These are phyloP conservation scores for Colletotrichum aenigma DNA, from an alignment of 2,329 filamentous ascomycete species.

Conservation along the genomic window DNA sequence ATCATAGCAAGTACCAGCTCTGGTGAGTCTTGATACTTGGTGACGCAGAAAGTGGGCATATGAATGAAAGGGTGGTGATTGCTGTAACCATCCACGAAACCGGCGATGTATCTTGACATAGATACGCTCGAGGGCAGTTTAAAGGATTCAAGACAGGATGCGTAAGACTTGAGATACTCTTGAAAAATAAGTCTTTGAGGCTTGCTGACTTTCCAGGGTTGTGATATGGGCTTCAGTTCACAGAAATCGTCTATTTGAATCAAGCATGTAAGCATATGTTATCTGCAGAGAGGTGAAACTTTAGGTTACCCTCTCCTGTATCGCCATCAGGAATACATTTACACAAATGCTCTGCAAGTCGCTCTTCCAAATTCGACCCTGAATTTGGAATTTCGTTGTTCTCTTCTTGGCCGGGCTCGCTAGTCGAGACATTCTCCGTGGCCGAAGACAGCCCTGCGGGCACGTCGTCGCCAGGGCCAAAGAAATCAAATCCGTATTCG, in stretches of 20 bases:
- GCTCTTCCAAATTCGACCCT: not conserved
- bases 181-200: not conserved
- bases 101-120: not conserved
- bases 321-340: not conserved
- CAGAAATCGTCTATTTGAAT: not conserved
- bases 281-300: not conserved
- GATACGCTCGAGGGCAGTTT: not conserved
- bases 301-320: not conserved
- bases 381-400: not conserved
- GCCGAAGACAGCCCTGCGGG: no score
- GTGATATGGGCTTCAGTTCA: not conserved
- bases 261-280: not conserved
- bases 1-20: not conserved
- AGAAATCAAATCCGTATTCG: not conserved
- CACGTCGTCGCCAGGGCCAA: not conserved
- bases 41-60: not conserved
- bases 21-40: not conserved
- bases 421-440: not conserved
- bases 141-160: not conserved
- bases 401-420: not conserved
- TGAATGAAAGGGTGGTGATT: constrained; percentile 6
- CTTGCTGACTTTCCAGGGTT: not conserved
- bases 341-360: not conserved
- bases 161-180: not conserved
- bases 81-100: not conserved